phyloP scores from a whole-genome alignment of 768 basidiomycete genomes.

The Mycena amicta region DNA sequence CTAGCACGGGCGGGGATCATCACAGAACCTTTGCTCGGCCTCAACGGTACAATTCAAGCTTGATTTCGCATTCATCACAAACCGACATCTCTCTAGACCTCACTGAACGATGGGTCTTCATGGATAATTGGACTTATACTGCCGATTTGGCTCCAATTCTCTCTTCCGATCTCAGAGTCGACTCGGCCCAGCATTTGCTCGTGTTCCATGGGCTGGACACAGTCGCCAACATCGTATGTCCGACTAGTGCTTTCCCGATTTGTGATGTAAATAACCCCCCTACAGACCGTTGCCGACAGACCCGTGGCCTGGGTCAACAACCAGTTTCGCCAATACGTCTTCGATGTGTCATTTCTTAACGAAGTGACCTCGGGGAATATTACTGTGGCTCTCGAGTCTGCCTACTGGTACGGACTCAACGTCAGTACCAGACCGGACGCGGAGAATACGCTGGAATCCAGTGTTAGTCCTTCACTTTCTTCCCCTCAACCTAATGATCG shows the following conservation, averaged over 20 bases:
- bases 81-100: slow-evolving; percentile 40
- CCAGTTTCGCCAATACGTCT: slow-evolving; percentile 57
- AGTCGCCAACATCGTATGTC: slow-evolving; percentile 53
- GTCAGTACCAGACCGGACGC: slow-evolving; percentile 52
- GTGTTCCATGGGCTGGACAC: slow-evolving; percentile 63
- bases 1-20: slow-evolving; percentile 54
- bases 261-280: background rate
- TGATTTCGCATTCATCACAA: background rate
- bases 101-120: slow-evolving; percentile 55
- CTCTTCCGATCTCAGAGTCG: slow-evolving; percentile 7
- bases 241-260: background rate
- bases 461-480: slow-evolving; percentile 28
- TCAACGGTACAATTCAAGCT: slow-evolving; percentile 46
- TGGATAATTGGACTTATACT: slow-evolving; percentile 63
- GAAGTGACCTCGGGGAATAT: slow-evolving; percentile 37
- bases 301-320: slow-evolving; percentile 62
- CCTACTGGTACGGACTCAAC: slow-evolving; percentile 55
- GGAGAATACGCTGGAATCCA: slow-evolving; percentile 39
- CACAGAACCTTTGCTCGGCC: slow-evolving; percentile 53
- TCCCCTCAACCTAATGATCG: background rate
- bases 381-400: slow-evolving; percentile 55
- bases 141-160: slow-evolving; percentile 52
- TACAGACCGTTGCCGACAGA: slow-evolving; percentile 50
- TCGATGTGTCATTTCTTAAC: slow-evolving; percentile 50
- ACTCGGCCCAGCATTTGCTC: slow-evolving; percentile 37